Evolutionary conservation across 2,329 filamentous ascomycete species (phyloP).

Genomic region (Alternaria ventricosa): DNA sequence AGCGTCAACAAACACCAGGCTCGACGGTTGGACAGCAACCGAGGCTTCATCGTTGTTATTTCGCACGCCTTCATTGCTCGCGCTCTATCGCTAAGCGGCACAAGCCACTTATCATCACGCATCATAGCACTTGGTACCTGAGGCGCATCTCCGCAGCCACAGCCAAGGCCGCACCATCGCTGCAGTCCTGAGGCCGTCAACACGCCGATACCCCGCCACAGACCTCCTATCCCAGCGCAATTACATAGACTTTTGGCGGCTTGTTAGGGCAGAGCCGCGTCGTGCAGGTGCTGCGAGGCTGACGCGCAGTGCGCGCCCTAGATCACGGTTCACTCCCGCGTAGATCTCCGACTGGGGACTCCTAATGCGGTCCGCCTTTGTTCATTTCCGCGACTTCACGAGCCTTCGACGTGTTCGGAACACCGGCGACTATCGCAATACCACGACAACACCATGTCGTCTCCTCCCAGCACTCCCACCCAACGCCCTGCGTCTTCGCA

Average conservation of each 20-base stretch:
- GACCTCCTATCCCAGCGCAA: neutral
- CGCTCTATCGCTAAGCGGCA: slow-evolving; percentile 20
- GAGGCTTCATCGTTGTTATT: neutral
- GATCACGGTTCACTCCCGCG: slow-evolving; percentile 7
- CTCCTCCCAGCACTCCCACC: slow-evolving; percentile 51
- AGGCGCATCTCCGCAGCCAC: slow-evolving; percentile 27
- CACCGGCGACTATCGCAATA: slow-evolving; percentile 8
- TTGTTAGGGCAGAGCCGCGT: slow-evolving; percentile 2
- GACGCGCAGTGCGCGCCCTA: slow-evolving; percentile 16
- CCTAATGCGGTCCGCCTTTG: slow-evolving; percentile 15
- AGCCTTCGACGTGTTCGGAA: slow-evolving; percentile 10
- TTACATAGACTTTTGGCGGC: neutral
- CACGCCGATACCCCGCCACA: slow-evolving; percentile 14
- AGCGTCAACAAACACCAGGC: slow-evolving; percentile 19
- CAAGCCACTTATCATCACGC: slow-evolving; percentile 11
- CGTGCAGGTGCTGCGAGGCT: slow-evolving; percentile 8
- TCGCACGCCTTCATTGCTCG: slow-evolving; percentile 2
- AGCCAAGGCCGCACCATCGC: slow-evolving; percentile 28
- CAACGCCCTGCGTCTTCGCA: slow-evolving; percentile 47
- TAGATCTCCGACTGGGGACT: slow-evolving; percentile 20
- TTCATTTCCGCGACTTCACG: slow-evolving; percentile 6
- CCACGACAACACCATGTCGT: slow-evolving; percentile 42
- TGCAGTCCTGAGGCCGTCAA: slow-evolving; percentile 11
- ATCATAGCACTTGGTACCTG: slow-evolving; percentile 7
- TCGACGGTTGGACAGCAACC: neutral